Evolutionary conservation across 768 basidiomycete species (phyloP).

Genomic region (Trametes villosa): DNA sequence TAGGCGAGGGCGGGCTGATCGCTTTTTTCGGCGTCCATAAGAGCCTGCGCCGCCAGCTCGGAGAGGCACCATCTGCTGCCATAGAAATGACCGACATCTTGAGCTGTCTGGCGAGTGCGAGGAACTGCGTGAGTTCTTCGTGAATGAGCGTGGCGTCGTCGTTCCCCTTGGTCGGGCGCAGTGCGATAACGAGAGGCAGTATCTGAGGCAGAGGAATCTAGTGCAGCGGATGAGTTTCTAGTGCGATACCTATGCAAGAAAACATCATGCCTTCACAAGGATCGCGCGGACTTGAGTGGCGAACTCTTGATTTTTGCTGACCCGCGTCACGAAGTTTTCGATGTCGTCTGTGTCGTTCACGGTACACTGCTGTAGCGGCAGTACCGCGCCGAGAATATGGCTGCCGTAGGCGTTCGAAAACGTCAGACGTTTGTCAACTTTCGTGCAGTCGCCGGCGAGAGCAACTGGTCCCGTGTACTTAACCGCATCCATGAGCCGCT

Average conservation of each 20-base stretch:
- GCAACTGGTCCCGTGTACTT: slow-evolving; percentile 32
- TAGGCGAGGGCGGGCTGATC: slow-evolving; percentile 23
- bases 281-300: background rate
- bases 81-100: slow-evolving; percentile 21
- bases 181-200: background rate
- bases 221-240: background rate
- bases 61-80: slow-evolving; percentile 33
- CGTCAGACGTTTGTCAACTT: slow-evolving; percentile 30
- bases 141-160: background rate
- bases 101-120: background rate
- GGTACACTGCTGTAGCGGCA: slow-evolving; percentile 27
- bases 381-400: slow-evolving; percentile 33
- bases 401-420: slow-evolving; percentile 34
- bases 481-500: slow-evolving; percentile 27
- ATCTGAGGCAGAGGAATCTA: background rate
- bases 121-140: background rate
- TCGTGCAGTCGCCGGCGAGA: slow-evolving; percentile 35
- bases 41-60: slow-evolving; percentile 29
- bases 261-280: background rate
- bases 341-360: slow-evolving; percentile 33
- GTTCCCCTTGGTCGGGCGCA: background rate
- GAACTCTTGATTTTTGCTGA: background rate
- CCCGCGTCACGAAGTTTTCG: background rate
- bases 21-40: slow-evolving; percentile 26
- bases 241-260: background rate